A percentile compares a stretch with the other conserved stretches of the same genome.
Conservation (phyloP, 2,329 filamentous ascomycete species). For the Microdochium nivale region DNA sequence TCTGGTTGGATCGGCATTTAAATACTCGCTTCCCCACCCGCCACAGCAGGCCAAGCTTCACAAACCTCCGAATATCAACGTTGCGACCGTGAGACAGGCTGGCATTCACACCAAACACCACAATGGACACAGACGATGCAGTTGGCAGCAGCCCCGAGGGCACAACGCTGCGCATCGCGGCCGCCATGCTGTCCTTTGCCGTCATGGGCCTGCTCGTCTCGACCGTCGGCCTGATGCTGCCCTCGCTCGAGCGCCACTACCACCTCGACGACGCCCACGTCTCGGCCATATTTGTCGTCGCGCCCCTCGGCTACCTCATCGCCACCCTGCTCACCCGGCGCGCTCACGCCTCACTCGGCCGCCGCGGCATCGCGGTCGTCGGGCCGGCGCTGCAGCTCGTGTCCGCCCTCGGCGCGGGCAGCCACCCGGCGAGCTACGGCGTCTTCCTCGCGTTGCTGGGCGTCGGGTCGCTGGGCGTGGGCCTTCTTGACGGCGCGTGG, state of each 20-base stretch:
- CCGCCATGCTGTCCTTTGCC: background rate
- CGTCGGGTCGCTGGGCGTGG: slow-evolving; percentile 63
- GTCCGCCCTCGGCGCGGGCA: slow-evolving; percentile 43
- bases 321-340: slow-evolving; percentile 57
- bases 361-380: slow-evolving; percentile 61
- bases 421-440: slow-evolving; percentile 51
- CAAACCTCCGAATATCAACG: no score
- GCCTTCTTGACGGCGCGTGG: slow-evolving; percentile 39
- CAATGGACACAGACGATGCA: background rate
- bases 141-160: background rate
- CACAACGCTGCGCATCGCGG: background rate
- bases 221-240: slow-evolving; percentile 2
- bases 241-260: slow-evolving; percentile 54
- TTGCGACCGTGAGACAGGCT: background rate
- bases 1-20: no score
- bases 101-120: background rate
- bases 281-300: slow-evolving; percentile 58
- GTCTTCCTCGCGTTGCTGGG: slow-evolving; percentile 55
- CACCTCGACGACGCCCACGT: slow-evolving; percentile 51
- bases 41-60: no score
- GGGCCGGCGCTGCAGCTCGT: slow-evolving; percentile 54
- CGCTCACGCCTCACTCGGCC: slow-evolving; percentile 57
- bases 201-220: background rate
- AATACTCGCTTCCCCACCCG: no score
- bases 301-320: slow-evolving; percentile 55